Evolutionary conservation across 495 filamentous ascomycete genomes (phyloP), one percentile per base, ranked within the genome.

Genomic region (Hypoxylon rickii): DNA sequence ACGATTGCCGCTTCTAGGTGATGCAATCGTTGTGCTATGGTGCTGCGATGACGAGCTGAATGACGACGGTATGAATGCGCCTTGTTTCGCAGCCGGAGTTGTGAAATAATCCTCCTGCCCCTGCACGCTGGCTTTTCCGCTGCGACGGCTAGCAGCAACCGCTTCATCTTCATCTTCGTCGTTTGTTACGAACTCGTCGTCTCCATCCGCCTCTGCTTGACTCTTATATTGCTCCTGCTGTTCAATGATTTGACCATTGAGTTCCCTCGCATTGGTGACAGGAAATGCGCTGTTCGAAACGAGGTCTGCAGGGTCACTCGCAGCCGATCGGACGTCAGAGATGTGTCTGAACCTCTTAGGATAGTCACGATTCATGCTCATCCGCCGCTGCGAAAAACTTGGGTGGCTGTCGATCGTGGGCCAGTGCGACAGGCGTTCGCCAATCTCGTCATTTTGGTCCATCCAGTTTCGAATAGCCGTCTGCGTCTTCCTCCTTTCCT

Each of bases 131-230:
- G 62, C 39, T 32, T 38, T 51, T 33, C 18, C 55, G 18, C 43
- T 53, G 34, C 51, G 55, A 7, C 57, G 61, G 10, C 62, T 72
- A 22, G 73, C 66, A 15, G 67, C 54, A 41, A 65, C 58, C 20
- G 76, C 74, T 24, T 80, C 79, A 29, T 83, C 79, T 16, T 81
- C 75, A 29, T 86, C 83, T 34, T 86, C 83, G 20, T 88, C 86
- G 33, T 88, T 87, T 0, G 89, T 92, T n/a, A 90, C 80, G n/a
- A 90, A 77, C 69, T 96, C 91, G 58, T 96, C 90, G 59, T 96
- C 91, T 2, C 89, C 91, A 70, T 96, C 90, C 26, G 81, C 90
- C 59, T 90, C 90, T 2, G 86, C 89, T 57, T 89, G 64, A 24
- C 78, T 76, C 54, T 76, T 76, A 1, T 63, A 55, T 44, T 64